Percentiles rank a stretch among this genome's conserved stretches.
phyloP scores from a whole-genome alignment of 768 basidiomycete species.

The Trichaptum fuscoviolaceum region DNA sequence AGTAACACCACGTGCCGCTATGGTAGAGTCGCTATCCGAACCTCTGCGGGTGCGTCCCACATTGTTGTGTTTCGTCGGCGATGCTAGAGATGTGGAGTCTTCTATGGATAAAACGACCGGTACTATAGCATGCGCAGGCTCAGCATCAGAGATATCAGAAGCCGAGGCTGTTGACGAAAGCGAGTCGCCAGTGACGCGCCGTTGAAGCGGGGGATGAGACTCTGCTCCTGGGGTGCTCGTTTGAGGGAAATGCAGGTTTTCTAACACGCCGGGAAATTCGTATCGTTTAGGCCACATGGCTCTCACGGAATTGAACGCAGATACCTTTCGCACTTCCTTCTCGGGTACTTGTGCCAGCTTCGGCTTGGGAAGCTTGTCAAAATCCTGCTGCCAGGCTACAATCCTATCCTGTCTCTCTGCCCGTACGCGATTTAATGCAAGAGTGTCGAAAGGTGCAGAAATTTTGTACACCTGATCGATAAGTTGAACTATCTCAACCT shows the following conservation, averaged over 20 bases:
- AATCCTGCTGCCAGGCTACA: slow-evolving; percentile 95
- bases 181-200: slow-evolving; percentile 49
- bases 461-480: slow-evolving; percentile 80
- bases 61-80: neutral
- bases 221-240: slow-evolving; percentile 72
- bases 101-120: neutral
- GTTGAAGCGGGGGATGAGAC: slow-evolving; percentile 42
- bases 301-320: slow-evolving; percentile 65
- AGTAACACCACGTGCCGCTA: slow-evolving; percentile 41
- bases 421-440: slow-evolving; percentile 82
- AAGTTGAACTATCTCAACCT: slow-evolving; percentile 62
- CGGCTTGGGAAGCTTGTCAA: slow-evolving; percentile 76
- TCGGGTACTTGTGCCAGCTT: slow-evolving; percentile 47
- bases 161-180: slow-evolving; percentile 55
- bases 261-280: slow-evolving; percentile 48
- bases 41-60: slow-evolving; percentile 41
- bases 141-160: slow-evolving; percentile 66
- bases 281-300: slow-evolving; percentile 66
- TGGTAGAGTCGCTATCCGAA: slow-evolving; percentile 80
- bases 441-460: slow-evolving; percentile 75
- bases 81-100: neutral
- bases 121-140: slow-evolving; percentile 25
- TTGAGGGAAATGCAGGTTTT: slow-evolving; percentile 52
- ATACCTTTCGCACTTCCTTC: slow-evolving; percentile 45
- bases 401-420: slow-evolving; percentile 88